These are phyloP conservation scores for Nemania sp. DNA, from an alignment of 2,329 filamentous ascomycete species.

Conservation along the genomic window DNA sequence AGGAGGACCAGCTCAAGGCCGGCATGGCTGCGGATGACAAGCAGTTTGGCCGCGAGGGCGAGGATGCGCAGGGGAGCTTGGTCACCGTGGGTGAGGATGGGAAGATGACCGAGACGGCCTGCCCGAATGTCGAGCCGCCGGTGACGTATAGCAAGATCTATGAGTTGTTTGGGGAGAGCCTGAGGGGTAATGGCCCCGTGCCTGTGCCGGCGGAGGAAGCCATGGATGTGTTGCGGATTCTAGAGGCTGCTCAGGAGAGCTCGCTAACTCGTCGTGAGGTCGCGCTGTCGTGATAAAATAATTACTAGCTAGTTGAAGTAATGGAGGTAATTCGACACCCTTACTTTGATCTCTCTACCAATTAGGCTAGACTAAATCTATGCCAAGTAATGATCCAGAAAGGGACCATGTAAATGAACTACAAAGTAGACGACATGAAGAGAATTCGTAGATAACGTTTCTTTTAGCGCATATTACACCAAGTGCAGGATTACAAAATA, in stretches of 20 bases:
- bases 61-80: conserved; percentile 59
- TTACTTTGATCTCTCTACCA: too few species aligned
- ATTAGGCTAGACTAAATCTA: not conserved
- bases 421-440: too few species aligned
- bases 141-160: conserved; percentile 72
- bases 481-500: too few species aligned
- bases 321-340: too few species aligned
- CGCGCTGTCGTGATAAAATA: conserved; percentile 35
- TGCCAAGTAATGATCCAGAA: too few species aligned
- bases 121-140: conserved; percentile 63
- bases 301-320: too few species aligned
- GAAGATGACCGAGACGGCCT: conserved; percentile 51
- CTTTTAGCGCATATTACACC: too few species aligned
- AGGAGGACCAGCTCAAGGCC: conserved; percentile 72
- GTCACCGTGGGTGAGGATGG: conserved; percentile 57
- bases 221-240: conserved; percentile 55
- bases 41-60: conserved; percentile 66
- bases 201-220: conserved; percentile 58
- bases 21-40: conserved; percentile 64
- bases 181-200: conserved; percentile 53
- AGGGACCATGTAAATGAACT: too few species aligned
- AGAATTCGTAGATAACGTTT: too few species aligned
- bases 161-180: conserved; percentile 51
- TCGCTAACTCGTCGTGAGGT: conserved; percentile 52
- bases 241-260: conserved; percentile 57